These are phyloP conservation scores for Lodderomyces orthopsilosis DNA, from an alignment of 1,139 yeast genomes.

Conservation along the genomic window DNA sequence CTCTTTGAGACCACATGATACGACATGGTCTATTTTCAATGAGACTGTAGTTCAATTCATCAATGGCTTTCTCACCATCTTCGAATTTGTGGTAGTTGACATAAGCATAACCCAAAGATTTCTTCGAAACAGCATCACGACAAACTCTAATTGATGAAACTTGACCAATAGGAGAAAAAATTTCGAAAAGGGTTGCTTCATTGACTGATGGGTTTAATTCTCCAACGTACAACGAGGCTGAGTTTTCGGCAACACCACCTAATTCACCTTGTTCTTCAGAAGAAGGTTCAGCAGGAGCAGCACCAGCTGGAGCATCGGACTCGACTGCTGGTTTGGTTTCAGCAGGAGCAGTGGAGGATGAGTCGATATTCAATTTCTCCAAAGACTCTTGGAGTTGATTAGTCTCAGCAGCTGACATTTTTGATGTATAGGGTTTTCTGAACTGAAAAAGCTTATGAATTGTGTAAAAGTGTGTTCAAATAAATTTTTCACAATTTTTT, in stretches of 20 bases:
- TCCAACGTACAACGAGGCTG: constrained; percentile 95
- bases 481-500: constrained; percentile 11
- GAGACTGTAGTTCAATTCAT: constrained; percentile 89
- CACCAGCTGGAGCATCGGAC: constrained; percentile 19
- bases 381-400: constrained; percentile 54
- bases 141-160: constrained; percentile 97
- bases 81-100: constrained; percentile 89
- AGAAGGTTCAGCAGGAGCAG: constrained; percentile 26
- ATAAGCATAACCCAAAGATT: constrained; percentile 97
- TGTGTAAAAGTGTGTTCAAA: constrained; percentile 8
- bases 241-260: constrained; percentile 45
- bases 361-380: constrained; percentile 50
- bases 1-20: constrained; percentile 99
- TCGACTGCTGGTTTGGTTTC: constrained; percentile 27
- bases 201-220: constrained; percentile 91
- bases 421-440: constrained; percentile 5
- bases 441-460: not conserved
- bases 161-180: constrained; percentile 93
- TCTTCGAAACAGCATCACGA: constrained; percentile 97
- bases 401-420: constrained; percentile 51
- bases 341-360: constrained; percentile 29
- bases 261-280: constrained; percentile 19
- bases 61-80: constrained; percentile 94
- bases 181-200: constrained; percentile 92
- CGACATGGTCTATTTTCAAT: constrained; percentile 98